Evolutionary conservation across 2,329 filamentous ascomycete species (phyloP).

Genomic region (Pseudogymnoascus sp.): DNA sequence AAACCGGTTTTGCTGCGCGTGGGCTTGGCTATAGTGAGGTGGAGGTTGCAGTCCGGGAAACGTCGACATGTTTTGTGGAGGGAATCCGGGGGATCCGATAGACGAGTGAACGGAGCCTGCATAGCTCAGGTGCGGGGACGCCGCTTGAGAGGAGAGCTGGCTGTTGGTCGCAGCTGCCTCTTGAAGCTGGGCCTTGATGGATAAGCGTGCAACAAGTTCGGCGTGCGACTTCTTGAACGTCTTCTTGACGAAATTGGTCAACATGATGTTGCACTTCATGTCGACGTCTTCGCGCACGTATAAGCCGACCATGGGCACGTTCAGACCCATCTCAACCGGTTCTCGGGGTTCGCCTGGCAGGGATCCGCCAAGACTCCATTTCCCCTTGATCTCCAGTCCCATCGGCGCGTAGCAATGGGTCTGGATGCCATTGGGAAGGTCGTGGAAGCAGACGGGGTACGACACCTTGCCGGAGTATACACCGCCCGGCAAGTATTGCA

Average conservation of each 20-base stretch:
- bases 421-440: conserved; percentile 64
- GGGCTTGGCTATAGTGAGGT: neutral
- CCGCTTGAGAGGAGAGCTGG: conserved; percentile 12
- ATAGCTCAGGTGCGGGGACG: neutral
- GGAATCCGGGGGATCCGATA: neutral
- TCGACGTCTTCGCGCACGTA: conserved; percentile 83
- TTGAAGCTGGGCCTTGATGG: conserved; percentile 40
- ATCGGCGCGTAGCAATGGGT: conserved; percentile 80
- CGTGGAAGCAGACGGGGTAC: conserved; percentile 75
- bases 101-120: neutral
- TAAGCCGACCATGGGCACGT: conserved; percentile 58
- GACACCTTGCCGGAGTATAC: conserved; percentile 58
- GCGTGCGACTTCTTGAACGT: conserved; percentile 71
- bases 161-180: conserved; percentile 21
- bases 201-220: conserved; percentile 58
- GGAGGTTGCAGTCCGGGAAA: neutral
- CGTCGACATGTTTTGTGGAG: neutral
- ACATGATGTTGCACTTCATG: conserved; percentile 70
- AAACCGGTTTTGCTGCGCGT: neutral
- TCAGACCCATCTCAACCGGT: conserved; percentile 57
- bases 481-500: conserved; percentile 64
- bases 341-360: conserved; percentile 62
- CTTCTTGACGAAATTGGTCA: conserved; percentile 71
- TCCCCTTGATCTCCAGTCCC: conserved; percentile 69
- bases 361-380: conserved; percentile 68